phyloP scores from a whole-genome alignment of 2,329 filamentous ascomycete species.

The Ophiostoma piceae region DNA sequence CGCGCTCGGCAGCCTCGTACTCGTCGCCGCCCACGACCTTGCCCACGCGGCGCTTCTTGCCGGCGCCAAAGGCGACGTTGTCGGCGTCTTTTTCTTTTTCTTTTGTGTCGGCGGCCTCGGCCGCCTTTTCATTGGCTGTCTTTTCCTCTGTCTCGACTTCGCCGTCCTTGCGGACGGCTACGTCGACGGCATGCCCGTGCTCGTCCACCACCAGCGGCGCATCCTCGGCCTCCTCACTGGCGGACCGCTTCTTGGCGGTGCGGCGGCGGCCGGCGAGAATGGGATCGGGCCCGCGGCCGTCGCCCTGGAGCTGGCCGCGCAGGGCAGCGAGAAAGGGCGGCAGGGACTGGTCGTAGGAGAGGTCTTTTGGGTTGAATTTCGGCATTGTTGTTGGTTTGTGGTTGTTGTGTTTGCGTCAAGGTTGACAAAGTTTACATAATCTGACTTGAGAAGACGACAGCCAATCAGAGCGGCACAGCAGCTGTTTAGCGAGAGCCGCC shows the following conservation, averaged over 20 bases:
- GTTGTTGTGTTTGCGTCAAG: neutral
- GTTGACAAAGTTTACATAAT: neutral
- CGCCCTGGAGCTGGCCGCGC: constrained; percentile 46
- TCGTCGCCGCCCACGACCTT: constrained; percentile 28
- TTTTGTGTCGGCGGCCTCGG: constrained; percentile 24
- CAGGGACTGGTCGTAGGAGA: constrained; percentile 57
- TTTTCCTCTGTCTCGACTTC: neutral
- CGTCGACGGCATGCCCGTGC: constrained; percentile 55
- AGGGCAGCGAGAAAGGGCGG: constrained; percentile 58
- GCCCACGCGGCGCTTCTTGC: constrained; percentile 13
- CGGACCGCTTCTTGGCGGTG: constrained; percentile 50
- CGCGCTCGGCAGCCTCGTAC: constrained; percentile 6
- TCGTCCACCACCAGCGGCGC: constrained; percentile 71
- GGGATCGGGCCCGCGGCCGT: constrained; percentile 49
- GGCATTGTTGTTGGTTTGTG: constrained; percentile 28
- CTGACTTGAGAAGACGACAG: neutral
- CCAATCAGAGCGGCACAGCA: neutral
- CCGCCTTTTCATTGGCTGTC: no score
- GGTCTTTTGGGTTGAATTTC: constrained; percentile 66
- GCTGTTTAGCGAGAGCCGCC: neutral
- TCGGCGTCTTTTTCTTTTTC: constrained; percentile 25
- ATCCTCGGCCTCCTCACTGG: constrained; percentile 69
- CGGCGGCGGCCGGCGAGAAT: constrained; percentile 47
- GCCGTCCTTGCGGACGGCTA: constrained; percentile 26
- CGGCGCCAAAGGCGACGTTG: constrained; percentile 10